Conservation (phyloP, 2,329 filamentous ascomycete species). For the Arthrobotrys conoides region DNA sequence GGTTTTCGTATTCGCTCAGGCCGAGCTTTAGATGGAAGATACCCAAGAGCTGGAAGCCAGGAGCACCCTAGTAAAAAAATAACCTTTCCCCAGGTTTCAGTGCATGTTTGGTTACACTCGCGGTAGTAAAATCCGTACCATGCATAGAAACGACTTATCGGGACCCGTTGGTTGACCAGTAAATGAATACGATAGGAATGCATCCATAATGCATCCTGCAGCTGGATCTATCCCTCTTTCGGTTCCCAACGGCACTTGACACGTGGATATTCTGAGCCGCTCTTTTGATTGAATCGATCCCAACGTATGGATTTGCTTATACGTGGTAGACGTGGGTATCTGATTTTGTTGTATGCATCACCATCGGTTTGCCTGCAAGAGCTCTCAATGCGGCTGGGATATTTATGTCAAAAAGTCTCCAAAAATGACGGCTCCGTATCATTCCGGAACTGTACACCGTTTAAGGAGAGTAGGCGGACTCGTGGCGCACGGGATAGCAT, state of each 20-base stretch:
- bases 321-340: background rate
- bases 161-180: background rate
- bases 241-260: background rate
- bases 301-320: too few species aligned
- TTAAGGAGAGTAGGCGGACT: background rate
- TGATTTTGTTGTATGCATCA: background rate
- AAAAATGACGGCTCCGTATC: background rate
- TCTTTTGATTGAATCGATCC: background rate
- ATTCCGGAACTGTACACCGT: background rate
- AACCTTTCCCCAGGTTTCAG: background rate
- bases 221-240: background rate
- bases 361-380: background rate
- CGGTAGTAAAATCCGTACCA: background rate
- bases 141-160: background rate
- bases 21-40: background rate
- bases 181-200: background rate
- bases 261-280: background rate
- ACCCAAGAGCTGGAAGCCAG: background rate
- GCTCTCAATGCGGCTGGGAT: background rate
- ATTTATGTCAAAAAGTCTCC: background rate
- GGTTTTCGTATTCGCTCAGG: background rate
- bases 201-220: background rate
- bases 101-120: too few species aligned
- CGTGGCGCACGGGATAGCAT: conserved; percentile 1
- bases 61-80: background rate